Percentiles rank a stretch among this genome's conserved stretches.
phyloP scores from a whole-genome alignment of 2,329 filamentous ascomycete genomes.

The Alternaria arborescens region DNA sequence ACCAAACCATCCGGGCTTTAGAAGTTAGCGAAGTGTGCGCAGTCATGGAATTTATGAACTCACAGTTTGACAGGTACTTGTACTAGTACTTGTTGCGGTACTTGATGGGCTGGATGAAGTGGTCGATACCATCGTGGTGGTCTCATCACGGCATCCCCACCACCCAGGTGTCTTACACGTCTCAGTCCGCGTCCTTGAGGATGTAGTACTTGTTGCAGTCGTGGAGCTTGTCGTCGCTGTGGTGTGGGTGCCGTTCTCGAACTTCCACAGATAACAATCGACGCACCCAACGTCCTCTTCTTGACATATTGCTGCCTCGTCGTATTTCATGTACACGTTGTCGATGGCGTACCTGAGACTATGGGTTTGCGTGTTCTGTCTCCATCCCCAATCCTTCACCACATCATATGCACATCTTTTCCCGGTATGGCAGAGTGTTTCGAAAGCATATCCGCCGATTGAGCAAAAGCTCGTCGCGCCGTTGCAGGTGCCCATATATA shows the following conservation, averaged over 20 bases:
- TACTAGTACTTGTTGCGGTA: slow-evolving; percentile 40
- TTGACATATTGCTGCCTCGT: slow-evolving; percentile 43
- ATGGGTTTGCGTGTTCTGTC: slow-evolving; percentile 45
- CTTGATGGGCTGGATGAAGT: slow-evolving; percentile 33
- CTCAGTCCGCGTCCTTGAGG: slow-evolving; percentile 42
- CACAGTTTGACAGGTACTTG: slow-evolving; percentile 46
- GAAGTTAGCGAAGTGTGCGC: slow-evolving; percentile 13
- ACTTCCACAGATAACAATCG: slow-evolving; percentile 50
- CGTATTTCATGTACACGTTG: slow-evolving; percentile 47
- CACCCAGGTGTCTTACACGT: slow-evolving; percentile 50
- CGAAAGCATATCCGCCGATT: slow-evolving; percentile 48
- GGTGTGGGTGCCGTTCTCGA: slow-evolving; percentile 46
- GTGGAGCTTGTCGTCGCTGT: slow-evolving; percentile 35
- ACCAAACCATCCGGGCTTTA: slow-evolving; percentile 48
- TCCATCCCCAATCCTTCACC: slow-evolving; percentile 50
- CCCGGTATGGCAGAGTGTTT: slow-evolving; percentile 48
- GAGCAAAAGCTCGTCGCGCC: slow-evolving; percentile 48
- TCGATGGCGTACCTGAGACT: slow-evolving; percentile 47
- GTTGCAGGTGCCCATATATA: slow-evolving; percentile 51
- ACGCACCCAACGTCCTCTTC: slow-evolving; percentile 48
- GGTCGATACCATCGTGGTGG: slow-evolving; percentile 34
- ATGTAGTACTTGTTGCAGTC: slow-evolving; percentile 34
- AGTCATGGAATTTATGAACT: slow-evolving; percentile 7
- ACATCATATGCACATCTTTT: slow-evolving; percentile 49
- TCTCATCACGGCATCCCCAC: slow-evolving; percentile 50